Percentiles rank a stretch among this genome's conserved stretches.
Evolutionary conservation across 352 stramenopile species (phyloP).

Genomic region (Pythium sp.): DNA sequence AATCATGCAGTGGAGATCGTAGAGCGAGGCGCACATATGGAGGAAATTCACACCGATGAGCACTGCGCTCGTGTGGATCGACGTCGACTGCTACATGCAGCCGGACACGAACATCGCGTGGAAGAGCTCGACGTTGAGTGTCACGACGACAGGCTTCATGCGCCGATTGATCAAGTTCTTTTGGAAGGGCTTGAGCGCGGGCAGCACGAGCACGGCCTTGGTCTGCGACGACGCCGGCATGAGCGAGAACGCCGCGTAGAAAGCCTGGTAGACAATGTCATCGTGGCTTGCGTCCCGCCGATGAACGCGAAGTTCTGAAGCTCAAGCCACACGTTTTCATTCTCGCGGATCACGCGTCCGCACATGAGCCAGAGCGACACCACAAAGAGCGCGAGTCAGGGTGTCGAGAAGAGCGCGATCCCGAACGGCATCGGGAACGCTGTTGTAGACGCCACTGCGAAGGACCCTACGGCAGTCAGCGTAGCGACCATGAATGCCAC

Average conservation of each 20-base stretch:
- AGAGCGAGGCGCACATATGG: slow-evolving; percentile 31
- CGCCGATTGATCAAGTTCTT: slow-evolving; percentile 1
- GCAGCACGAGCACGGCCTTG: slow-evolving; percentile 23
- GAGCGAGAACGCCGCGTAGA: slow-evolving; percentile 27
- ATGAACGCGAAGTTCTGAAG: background rate
- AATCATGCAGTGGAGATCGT: slow-evolving; percentile 27
- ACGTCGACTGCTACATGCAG: slow-evolving; percentile 33
- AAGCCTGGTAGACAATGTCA: slow-evolving; percentile 27
- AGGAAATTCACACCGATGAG: slow-evolving; percentile 39
- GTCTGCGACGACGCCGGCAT: slow-evolving; percentile 16
- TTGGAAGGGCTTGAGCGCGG: slow-evolving; percentile 24
- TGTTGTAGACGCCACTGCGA: slow-evolving; percentile 9
- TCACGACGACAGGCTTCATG: slow-evolving; percentile 35
- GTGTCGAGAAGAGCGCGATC: slow-evolving; percentile 12
- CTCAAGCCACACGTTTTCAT: background rate
- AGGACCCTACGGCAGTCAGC: background rate
- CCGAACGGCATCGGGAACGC: slow-evolving; percentile 34
- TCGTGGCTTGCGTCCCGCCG: background rate
- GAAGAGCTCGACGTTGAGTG: slow-evolving; percentile 56
- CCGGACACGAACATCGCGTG: slow-evolving; percentile 43
- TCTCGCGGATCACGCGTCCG: background rate
- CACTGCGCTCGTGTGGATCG: slow-evolving; percentile 21
- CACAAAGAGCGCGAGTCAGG: slow-evolving; percentile 2
- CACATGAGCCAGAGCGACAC: background rate
- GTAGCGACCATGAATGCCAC: background rate